Base-by-base conservation (phyloP, 306 rosid genomes). In the Cucurbita pepo region DNA sequence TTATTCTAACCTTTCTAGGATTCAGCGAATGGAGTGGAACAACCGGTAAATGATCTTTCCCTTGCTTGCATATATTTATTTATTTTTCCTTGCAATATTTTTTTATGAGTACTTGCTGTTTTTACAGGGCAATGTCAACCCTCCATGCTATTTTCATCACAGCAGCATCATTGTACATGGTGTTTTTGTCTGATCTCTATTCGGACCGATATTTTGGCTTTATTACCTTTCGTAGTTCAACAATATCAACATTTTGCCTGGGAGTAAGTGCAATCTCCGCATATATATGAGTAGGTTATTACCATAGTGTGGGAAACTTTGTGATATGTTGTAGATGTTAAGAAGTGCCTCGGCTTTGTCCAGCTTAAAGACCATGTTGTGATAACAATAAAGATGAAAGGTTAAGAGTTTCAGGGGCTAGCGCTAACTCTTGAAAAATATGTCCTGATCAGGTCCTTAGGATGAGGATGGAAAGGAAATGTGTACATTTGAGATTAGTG, bases 1-100 rank as follows among this genome's bases (percentile, higher is more conserved):
- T 83, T 94, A 90, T 81, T 85, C 96, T 30, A 85, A 85, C 60
- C 97, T 94, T 69, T 79, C 95, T 47, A 84, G 79, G 76, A 36
- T 87, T 65, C 97, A 89, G 75, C 90, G 90, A 15, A 60, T 75
- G 50, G 96, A 94, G 84, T 94, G 98, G 98, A 91, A 88, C 77
- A 94, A 85, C 84, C 86, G 98, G 98, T 94, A 74, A 69, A 38
- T 72, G 64, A 56, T 76, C 65, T 8, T 34, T 76, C 75, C 74
- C 56, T 43, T 74, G 44, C 78, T 73, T 65, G 47, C 52, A 50
- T 69, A 0, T 5, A 21, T 80, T 43, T 48, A 70, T 41, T 77
- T 22, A 15, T 66, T 21, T 77, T 65, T 63, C 59, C 51, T 64
- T 65, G 77, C 54, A 13, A 41, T 77, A 54, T 72, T 44, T 77